These are phyloP conservation scores for Acacia melanoxylon DNA, from an alignment of 306 rosid species.

Conservation along the genomic window DNA sequence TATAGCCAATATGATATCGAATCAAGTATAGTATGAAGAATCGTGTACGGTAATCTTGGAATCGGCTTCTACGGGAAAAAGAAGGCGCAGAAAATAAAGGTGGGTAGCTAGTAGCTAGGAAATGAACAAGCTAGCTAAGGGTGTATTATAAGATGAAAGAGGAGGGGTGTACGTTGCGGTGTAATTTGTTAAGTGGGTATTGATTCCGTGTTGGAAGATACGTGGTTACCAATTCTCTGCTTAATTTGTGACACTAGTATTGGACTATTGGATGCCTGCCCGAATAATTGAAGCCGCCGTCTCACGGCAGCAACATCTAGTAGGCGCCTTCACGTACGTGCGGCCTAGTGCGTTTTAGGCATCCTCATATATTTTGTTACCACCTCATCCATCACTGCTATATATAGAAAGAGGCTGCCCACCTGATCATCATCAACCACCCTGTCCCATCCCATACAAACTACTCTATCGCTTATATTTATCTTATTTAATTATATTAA, in stretches of 20 bases:
- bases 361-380: background rate
- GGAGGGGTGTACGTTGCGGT: background rate
- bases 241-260: background rate
- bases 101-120: background rate
- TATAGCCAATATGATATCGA: background rate
- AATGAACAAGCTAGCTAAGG: too few relatives aligned
- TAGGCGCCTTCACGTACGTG: background rate
- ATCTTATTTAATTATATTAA: too few relatives aligned
- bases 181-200: background rate
- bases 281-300: background rate
- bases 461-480: too few relatives aligned
- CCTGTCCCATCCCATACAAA: background rate
- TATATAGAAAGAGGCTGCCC: too few relatives aligned
- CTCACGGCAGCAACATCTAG: background rate
- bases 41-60: background rate
- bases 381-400: too few relatives aligned
- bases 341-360: background rate
- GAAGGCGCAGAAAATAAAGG: background rate
- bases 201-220: background rate
- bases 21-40: background rate
- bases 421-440: too few relatives aligned
- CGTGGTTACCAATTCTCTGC: background rate
- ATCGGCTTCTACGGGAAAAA: background rate
- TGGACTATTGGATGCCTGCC: background rate
- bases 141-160: background rate